Conservation (phyloP, 495 filamentous ascomycete genomes). For the Physcia stellaris region DNA sequence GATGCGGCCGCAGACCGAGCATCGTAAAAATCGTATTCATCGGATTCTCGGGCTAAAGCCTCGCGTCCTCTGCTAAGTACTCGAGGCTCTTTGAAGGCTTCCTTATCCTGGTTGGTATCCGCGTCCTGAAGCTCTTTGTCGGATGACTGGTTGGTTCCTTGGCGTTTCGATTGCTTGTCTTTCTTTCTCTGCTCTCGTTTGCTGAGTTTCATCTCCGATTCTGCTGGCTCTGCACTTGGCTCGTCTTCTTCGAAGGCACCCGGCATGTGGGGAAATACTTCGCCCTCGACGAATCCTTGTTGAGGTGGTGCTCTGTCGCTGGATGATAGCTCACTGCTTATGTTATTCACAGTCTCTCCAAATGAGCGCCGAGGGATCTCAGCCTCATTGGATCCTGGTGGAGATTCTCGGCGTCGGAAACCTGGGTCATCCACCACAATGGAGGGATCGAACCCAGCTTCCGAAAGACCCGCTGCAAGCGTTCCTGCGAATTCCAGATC, state of each 20-base stretch:
- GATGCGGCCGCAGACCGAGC: conserved; percentile 14
- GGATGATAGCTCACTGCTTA: too few species aligned
- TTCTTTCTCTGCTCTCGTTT: conserved; percentile 8
- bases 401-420: conserved; percentile 50
- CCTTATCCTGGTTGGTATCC: too few species aligned
- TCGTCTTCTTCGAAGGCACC: conserved; percentile 26
- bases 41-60: too few species aligned
- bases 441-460: conserved; percentile 56
- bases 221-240: conserved; percentile 1
- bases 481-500: conserved; percentile 58
- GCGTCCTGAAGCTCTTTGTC: too few species aligned
- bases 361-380: conserved; percentile 29
- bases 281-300: conserved; percentile 22
- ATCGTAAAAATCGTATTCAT: conserved; percentile 16
- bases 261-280: conserved; percentile 19
- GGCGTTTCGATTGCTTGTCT: conserved; percentile 4
- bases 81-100: not conserved
- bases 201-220: too few species aligned
- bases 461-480: conserved; percentile 53
- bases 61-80: not conserved
- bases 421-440: conserved; percentile 52
- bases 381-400: conserved; percentile 42
- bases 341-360: conserved; percentile 29
- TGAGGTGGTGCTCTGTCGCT: not conserved
- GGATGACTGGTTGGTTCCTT: conserved; percentile 6